phyloP scores from a whole-genome alignment of 2,329 filamentous ascomycete genomes.

The Endocalyx cinctus region DNA sequence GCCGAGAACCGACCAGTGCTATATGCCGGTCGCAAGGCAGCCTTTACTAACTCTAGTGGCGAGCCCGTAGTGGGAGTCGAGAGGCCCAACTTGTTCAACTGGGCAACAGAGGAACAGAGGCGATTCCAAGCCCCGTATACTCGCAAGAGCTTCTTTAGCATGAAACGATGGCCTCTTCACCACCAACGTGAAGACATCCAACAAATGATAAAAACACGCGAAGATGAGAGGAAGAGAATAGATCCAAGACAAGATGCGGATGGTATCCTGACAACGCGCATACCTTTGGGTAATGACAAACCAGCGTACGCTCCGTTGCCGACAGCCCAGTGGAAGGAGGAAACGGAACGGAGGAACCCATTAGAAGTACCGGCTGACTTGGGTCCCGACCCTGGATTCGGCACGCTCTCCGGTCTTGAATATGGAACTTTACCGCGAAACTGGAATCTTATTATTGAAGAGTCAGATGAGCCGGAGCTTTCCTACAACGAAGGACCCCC shows the following conservation, averaged over 20 bases:
- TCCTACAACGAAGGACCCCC: too few relatives aligned
- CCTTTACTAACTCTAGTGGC: conserved; percentile 16
- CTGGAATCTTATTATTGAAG: too few relatives aligned
- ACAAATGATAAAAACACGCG: conserved; percentile 23
- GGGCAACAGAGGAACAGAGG: conserved; percentile 25
- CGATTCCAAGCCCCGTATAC: conserved; percentile 24
- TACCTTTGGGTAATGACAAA: too few relatives aligned
- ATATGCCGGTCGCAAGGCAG: conserved; percentile 30
- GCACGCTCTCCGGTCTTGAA: not conserved
- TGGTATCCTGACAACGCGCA: too few relatives aligned
- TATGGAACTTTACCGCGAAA: too few relatives aligned
- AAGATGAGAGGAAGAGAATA: conserved; percentile 20
- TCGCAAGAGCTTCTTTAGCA: conserved; percentile 35
- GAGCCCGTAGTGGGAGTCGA: conserved; percentile 14
- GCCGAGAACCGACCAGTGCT: conserved; percentile 38
- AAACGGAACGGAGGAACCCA: not conserved
- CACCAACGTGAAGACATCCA: conserved; percentile 30
- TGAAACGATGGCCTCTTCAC: conserved; percentile 44
- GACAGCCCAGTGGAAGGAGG: not conserved
- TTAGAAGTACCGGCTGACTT: too few relatives aligned
- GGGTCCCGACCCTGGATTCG: conserved; percentile 3
- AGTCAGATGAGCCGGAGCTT: too few relatives aligned
- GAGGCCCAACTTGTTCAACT: conserved; percentile 25
- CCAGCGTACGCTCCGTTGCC: not conserved
- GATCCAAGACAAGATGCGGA: not conserved